Conservation (phyloP, 768 basidiomycete species). For the Rhodotorula paludigena region DNA sequence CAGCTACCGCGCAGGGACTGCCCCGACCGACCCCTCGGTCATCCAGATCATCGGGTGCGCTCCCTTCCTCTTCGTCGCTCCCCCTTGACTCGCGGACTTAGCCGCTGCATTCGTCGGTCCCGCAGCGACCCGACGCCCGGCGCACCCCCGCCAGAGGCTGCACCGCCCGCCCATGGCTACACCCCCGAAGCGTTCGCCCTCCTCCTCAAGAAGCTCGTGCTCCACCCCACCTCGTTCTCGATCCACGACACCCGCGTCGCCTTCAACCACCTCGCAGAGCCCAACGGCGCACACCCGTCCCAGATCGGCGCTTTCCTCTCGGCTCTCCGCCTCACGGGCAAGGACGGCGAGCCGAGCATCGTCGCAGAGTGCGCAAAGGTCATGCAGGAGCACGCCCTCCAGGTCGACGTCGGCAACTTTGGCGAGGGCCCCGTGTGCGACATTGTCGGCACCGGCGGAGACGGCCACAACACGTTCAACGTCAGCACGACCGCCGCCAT, state of each 20-base stretch:
- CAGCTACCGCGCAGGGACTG: neutral
- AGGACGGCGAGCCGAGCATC: conserved; percentile 69
- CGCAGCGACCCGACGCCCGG: neutral
- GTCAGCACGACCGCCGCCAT: conserved; percentile 91
- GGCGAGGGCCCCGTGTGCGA: conserved; percentile 50
- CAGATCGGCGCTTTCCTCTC: conserved; percentile 89
- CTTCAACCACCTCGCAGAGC: conserved; percentile 53
- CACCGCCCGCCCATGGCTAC: neutral
- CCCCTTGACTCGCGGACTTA: neutral
- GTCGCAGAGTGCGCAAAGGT: conserved; percentile 74
- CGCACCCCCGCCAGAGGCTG: neutral
- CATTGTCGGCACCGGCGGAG: conserved; percentile 91
- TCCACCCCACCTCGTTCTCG: conserved; percentile 48
- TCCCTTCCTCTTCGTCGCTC: neutral
- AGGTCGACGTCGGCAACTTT: conserved; percentile 54
- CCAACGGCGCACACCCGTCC: conserved; percentile 59
- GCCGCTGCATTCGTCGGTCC: too few species aligned
- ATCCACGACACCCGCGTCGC: conserved; percentile 64
- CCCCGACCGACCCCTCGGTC: neutral
- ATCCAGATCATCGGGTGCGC: conserved; percentile 21
- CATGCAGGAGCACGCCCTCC: conserved; percentile 63
- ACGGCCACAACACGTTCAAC: conserved; percentile 93
- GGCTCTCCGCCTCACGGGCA: conserved; percentile 70
- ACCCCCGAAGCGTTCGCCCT: conserved; percentile 76
- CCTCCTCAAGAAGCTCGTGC: conserved; percentile 64